phyloP scores from a whole-genome alignment of 352 stramenopile species.

The Phytophthora agathidicida region DNA sequence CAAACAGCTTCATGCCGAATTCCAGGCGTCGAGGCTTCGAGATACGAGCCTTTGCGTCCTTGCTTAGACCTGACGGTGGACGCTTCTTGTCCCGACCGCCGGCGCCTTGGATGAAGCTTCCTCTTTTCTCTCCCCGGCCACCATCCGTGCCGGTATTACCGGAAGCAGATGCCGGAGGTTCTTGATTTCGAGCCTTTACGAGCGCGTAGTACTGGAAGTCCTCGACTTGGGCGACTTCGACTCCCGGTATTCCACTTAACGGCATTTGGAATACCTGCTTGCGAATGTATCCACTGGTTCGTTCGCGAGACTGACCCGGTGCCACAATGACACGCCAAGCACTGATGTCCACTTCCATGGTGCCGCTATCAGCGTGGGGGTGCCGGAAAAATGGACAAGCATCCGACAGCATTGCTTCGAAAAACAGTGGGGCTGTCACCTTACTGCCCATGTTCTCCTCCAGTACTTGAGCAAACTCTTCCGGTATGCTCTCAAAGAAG shows the following conservation, averaged over 20 bases:
- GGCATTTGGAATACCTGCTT: conserved; percentile 70
- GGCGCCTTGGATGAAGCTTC: conserved; percentile 13
- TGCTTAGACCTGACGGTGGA: conserved; percentile 22
- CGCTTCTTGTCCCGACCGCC: conserved; percentile 28
- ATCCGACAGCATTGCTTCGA: conserved; percentile 62
- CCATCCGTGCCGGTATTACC: conserved; percentile 10
- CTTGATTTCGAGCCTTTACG: conserved; percentile 17
- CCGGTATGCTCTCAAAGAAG: conserved; percentile 58
- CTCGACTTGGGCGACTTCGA: conserved; percentile 53
- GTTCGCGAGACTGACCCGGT: conserved; percentile 11
- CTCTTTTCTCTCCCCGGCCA: conserved; percentile 18
- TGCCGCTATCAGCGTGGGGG: conserved; percentile 42
- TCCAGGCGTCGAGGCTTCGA: conserved; percentile 44
- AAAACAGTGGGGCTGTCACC: conserved; percentile 58
- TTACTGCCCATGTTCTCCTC: conserved; percentile 48
- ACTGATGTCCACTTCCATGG: conserved; percentile 69
- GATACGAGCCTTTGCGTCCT: conserved; percentile 16
- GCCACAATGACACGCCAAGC: conserved; percentile 43
- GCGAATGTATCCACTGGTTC: conserved; percentile 39
- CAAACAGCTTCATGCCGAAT: conserved; percentile 75
- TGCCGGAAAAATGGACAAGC: conserved; percentile 57
- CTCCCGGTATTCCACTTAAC: conserved; percentile 46
- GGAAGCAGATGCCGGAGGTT: neutral
- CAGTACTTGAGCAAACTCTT: conserved; percentile 52
- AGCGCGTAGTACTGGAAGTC: conserved; percentile 73